Base-by-base conservation (phyloP, 768 basidiomycete species). In the Psilocybe azurescens region DNA sequence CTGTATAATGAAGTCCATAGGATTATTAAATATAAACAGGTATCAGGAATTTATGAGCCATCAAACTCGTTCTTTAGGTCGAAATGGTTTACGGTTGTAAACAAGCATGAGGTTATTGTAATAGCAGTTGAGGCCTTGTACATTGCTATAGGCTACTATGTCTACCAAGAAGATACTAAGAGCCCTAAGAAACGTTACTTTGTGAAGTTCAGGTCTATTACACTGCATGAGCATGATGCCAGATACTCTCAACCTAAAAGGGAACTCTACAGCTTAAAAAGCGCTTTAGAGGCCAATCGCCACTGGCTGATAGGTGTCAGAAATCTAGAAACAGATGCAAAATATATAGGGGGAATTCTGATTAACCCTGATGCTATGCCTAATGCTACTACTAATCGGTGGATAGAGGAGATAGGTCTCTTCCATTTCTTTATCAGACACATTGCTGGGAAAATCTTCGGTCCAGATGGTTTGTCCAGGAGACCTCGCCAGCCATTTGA, bases 191-290 rank as follows among this genome's bases (percentile, higher is more conserved):
- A 62, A 11, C 60, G 67, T 0, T 68, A 69, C 14, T 78, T 72
- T 32, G 67, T 71, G 0, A 63, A 70, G 0, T 84, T 81, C 47
- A 71, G 78, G 0, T 83, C 77, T 0, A 77, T 83, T 0, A 65
- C 74, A 0, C 67, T 81, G 24, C 79, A 78, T 38, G 71, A 74
- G 0, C 24, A 73, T 0, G 75, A 80, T 61, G 58, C 68, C 1
- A 29, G 67, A 0, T 79, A 73, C 59, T 78, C 77, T 1, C 79
- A 81, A 49, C 71, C 20, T 20, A 20, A 20, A 20, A 20, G 20
- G 20, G 20, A 20, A 20, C 20, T 20, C 20, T 20, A 20, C 20
- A 20, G 20, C 20, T 20, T 20, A 20, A 20, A 20, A 20, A 20
- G 20, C 20, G 20, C 20, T 20, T 16, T 78, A 20, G 20, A 20